phyloP scores from a whole-genome alignment of 2,329 filamentous ascomycete species.

The Stagonosporopsis rhizophila region DNA sequence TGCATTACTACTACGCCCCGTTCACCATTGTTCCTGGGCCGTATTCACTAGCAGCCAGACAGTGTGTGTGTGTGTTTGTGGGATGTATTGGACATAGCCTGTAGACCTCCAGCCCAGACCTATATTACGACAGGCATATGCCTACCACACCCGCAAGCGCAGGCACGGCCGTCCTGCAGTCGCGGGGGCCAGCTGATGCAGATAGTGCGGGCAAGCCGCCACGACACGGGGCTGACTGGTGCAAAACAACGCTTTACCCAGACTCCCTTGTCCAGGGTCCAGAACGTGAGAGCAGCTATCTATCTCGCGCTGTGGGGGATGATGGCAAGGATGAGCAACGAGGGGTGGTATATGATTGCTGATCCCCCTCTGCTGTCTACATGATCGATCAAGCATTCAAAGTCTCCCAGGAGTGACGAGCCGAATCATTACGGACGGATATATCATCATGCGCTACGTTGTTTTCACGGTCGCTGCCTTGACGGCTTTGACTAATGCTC shows the following conservation, averaged over 20 bases:
- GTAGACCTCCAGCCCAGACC: not conserved
- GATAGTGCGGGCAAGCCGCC: no score
- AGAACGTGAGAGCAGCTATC: not conserved
- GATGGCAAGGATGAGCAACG: not conserved
- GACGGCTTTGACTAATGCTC: not conserved
- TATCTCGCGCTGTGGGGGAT: not conserved
- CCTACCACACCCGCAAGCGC: not conserved
- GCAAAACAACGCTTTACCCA: slow-evolving; percentile 1
- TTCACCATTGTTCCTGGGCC: no score
- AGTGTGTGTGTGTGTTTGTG: not conserved
- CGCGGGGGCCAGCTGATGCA: no score
- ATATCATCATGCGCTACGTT: not conserved
- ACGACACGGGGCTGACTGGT: not conserved
- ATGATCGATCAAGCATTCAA: no score
- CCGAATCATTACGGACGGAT: no score
- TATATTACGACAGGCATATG: not conserved
- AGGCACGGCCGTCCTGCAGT: not conserved
- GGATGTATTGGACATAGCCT: not conserved
- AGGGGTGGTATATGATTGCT: not conserved
- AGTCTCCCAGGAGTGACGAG: no score
- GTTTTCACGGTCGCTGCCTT: not conserved
- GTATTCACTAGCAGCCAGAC: no score
- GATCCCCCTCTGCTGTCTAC: not conserved
- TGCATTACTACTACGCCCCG: not conserved
- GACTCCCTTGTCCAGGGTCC: not conserved